Evolutionary conservation across 2,329 filamentous ascomycete species (phyloP).

Genomic region (Aspergillus eucalypticola): DNA sequence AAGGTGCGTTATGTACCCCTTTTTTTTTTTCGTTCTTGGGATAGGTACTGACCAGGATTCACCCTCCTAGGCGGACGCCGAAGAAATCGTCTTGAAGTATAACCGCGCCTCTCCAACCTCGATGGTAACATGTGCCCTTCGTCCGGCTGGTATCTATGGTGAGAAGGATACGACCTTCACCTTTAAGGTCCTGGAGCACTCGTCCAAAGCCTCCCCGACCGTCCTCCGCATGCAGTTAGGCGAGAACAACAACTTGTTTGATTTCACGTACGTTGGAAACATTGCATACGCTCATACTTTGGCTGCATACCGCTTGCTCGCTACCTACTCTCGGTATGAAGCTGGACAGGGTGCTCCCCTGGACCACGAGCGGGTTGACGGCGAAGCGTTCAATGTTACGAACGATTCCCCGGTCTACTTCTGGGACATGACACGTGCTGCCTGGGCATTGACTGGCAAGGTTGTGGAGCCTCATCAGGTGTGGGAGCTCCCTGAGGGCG

Average conservation of each 20-base stretch:
- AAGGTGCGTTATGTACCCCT: conserved; percentile 60
- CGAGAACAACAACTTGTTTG: conserved; percentile 67
- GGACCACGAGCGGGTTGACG: conserved; percentile 73
- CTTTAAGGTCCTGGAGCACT: conserved; percentile 71
- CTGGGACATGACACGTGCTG: conserved; percentile 79
- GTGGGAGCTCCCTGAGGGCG: conserved; percentile 43
- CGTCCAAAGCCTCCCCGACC: conserved; percentile 55
- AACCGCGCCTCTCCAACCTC: conserved; percentile 61
- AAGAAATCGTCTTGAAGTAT: conserved; percentile 74
- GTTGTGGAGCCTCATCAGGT: conserved; percentile 46
- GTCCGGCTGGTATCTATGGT: conserved; percentile 87
- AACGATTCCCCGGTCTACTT: conserved; percentile 89
- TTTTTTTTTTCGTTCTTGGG: background rate
- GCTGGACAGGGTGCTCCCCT: conserved; percentile 59
- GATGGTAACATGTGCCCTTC: conserved; percentile 77
- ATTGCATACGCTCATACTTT: conserved; percentile 79
- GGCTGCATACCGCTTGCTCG: conserved; percentile 71
- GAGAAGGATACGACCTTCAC: conserved; percentile 80
- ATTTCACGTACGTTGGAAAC: conserved; percentile 70
- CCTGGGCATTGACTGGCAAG: conserved; percentile 63
- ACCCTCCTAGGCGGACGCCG: conserved; percentile 66
- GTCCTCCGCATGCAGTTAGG: conserved; percentile 81
- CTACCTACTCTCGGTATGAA: conserved; percentile 51
- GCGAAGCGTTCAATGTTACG: conserved; percentile 85
- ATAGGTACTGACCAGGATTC: conserved; percentile 20